Conservation (phyloP, 2,329 filamentous ascomycete genomes). For the Elsinoe ampelina region DNA sequence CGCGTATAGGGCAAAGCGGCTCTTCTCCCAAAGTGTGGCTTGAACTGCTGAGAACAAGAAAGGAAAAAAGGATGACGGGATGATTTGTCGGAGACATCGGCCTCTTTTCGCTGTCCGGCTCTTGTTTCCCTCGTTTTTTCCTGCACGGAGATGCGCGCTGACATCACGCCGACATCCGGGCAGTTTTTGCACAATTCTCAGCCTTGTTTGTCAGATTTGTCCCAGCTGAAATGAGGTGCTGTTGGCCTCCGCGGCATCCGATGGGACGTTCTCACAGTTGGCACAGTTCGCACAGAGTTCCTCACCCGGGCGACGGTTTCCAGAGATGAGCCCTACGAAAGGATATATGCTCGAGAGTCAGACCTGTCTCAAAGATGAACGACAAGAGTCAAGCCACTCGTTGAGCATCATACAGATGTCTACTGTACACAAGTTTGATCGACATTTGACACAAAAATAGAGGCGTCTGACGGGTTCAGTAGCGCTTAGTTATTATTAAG, state of each 20-base stretch:
- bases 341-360: not conserved
- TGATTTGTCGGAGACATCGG: slow-evolving; percentile 7
- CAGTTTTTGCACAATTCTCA: not conserved
- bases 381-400: not conserved
- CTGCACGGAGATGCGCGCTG: not conserved
- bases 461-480: not conserved
- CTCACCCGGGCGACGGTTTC: too few species aligned
- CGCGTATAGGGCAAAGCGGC: not conserved
- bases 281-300: too few species aligned
- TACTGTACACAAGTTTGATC: not conserved
- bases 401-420: not conserved
- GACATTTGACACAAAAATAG: slow-evolving; percentile 9
- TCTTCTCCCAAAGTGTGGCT: not conserved
- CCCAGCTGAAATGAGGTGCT: not conserved
- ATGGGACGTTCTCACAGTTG: too few species aligned
- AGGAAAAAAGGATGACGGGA: not conserved
- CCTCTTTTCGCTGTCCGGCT: not conserved
- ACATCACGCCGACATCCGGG: slow-evolving; percentile 6
- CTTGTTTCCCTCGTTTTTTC: not conserved
- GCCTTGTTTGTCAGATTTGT: not conserved
- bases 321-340: not conserved
- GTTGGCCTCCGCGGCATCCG: too few species aligned
- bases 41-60: too few species aligned
- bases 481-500: slow-evolving; percentile 2
- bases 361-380: not conserved